A percentile compares a stretch with the other conserved stretches of the same genome.
These are phyloP conservation scores for Mucuna pruriens DNA, from an alignment of 306 rosid species.

Conservation along the genomic window DNA sequence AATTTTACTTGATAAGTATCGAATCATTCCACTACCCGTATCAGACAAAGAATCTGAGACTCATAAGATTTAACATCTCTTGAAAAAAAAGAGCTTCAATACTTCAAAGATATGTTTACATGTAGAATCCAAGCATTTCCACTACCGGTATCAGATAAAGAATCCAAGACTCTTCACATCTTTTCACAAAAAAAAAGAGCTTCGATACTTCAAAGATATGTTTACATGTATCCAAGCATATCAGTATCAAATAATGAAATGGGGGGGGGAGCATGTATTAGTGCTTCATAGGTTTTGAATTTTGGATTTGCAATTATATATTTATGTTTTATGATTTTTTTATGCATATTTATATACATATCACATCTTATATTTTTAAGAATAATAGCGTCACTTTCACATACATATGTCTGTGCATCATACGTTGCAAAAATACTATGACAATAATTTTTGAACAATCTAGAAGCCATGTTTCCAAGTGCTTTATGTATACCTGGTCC, in stretches of 20 bases:
- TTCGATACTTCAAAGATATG: neutral
- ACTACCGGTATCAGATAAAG: neutral
- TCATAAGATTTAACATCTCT: neutral
- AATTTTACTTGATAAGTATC: neutral
- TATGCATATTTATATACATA: neutral
- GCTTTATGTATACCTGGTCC: constrained; percentile 61
- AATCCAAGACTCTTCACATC: neutral
- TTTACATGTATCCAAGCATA: neutral
- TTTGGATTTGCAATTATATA: neutral
- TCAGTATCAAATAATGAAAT: neutral
- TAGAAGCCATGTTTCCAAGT: neutral
- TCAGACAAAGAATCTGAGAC: neutral
- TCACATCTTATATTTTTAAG: neutral
- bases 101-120: neutral
- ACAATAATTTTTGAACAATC: constrained; percentile 20
- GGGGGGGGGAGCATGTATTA: neutral
- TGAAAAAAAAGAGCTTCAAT: neutral
- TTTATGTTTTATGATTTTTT: neutral
- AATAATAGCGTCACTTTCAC: neutral
- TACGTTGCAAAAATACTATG: constrained; percentile 4
- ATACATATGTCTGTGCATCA: neutral
- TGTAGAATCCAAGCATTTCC: neutral
- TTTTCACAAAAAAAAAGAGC: neutral
- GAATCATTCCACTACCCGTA: neutral
- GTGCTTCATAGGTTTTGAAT: neutral